These are phyloP conservation scores for Elaeis oleifera DNA, from an alignment of 202 grass and related monocot genomes.

Conservation along the genomic window DNA sequence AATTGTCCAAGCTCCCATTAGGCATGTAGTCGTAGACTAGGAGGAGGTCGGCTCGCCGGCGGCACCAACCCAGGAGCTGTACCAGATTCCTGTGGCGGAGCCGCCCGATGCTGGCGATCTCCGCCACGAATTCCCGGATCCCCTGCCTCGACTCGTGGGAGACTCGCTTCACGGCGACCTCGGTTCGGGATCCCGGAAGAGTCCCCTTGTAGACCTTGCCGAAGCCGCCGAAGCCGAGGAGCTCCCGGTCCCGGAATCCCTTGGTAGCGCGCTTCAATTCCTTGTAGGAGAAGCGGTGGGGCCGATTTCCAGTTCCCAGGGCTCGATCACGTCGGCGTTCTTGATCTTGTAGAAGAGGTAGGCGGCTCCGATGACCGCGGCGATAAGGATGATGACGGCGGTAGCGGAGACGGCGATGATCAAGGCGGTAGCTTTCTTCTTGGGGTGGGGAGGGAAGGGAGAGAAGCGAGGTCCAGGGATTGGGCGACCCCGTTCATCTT, in stretches of 20 bases:
- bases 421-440: slow-evolving; percentile 23
- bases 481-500: slow-evolving; percentile 35
- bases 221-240: slow-evolving; percentile 69
- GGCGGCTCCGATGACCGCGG: slow-evolving; percentile 7
- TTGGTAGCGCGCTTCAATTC: slow-evolving; percentile 54
- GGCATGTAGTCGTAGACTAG: slow-evolving; percentile 70
- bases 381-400: slow-evolving; percentile 37
- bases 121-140: slow-evolving; percentile 49
- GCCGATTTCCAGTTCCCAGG: slow-evolving; percentile 68
- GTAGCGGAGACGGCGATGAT: slow-evolving; percentile 43
- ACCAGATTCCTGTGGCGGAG: slow-evolving; percentile 66
- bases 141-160: slow-evolving; percentile 52
- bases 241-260: slow-evolving; percentile 55
- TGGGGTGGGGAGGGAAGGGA: slow-evolving; percentile 33
- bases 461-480: slow-evolving; percentile 29
- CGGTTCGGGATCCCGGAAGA: slow-evolving; percentile 23
- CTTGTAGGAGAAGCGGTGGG: slow-evolving; percentile 55
- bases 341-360: slow-evolving; percentile 43
- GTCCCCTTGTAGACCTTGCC: slow-evolving; percentile 79
- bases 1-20: slow-evolving; percentile 49
- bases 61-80: slow-evolving; percentile 60
- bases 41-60: slow-evolving; percentile 45
- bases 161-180: slow-evolving; percentile 56
- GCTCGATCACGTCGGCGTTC: slow-evolving; percentile 61
- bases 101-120: slow-evolving; percentile 56